These are phyloP conservation scores for Penicillium flavigenum DNA, from an alignment of 495 filamentous ascomycete species.

Conservation along the genomic window DNA sequence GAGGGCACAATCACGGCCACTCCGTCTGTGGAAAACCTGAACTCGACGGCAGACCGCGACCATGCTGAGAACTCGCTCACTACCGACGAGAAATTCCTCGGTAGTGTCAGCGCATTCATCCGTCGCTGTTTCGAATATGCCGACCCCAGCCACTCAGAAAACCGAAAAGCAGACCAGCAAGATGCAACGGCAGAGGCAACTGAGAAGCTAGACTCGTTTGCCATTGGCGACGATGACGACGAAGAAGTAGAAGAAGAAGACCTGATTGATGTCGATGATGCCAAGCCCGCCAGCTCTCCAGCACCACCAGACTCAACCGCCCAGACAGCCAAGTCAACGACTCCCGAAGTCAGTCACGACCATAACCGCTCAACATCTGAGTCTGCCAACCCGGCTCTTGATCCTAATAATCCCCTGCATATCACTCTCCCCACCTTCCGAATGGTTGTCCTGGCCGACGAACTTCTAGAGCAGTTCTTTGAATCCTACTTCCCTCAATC, in stretches of 20 bases:
- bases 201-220: constrained; percentile 61
- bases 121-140: constrained; percentile 97
- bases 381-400: constrained; percentile 80
- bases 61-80: constrained; percentile 42
- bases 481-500: constrained; percentile 74
- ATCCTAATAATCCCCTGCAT: constrained; percentile 87
- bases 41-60: constrained; percentile 23
- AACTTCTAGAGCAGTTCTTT: constrained; percentile 93
- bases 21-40: constrained; percentile 38
- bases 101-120: constrained; percentile 92
- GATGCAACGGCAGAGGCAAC: constrained; percentile 34
- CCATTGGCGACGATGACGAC: constrained; percentile 80
- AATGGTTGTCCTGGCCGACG: constrained; percentile 96
- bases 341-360: constrained; percentile 11
- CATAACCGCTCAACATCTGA: constrained; percentile 32
- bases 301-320: constrained; percentile 15
- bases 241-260: constrained; percentile 78
- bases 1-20: constrained; percentile 64
- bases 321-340: constrained; percentile 6
- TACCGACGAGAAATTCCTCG: constrained; percentile 77
- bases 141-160: constrained; percentile 78
- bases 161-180: constrained; percentile 40
- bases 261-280: constrained; percentile 58
- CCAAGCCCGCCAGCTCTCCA: constrained; percentile 27
- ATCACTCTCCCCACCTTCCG: constrained; percentile 98